A percentile compares a stretch with the other conserved stretches of the same genome.
phyloP scores from a whole-genome alignment of 176 grass and related monocot species.

The Oryza longistaminata region DNA sequence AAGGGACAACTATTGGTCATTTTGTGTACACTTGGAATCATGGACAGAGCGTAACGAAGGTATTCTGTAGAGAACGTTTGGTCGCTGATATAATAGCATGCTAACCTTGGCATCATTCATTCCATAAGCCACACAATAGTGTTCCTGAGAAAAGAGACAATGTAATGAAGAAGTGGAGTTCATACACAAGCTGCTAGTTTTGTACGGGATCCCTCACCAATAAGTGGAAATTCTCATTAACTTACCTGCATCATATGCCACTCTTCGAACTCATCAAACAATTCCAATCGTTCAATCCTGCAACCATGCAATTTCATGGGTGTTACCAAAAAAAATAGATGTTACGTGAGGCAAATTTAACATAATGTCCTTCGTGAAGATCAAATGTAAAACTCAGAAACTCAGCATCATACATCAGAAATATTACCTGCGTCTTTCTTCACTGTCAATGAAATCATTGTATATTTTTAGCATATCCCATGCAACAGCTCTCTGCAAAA shows the following conservation, averaged over 20 bases:
- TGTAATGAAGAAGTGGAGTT: background rate
- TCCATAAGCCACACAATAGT: constrained; percentile 90
- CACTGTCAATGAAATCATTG: constrained; percentile 79
- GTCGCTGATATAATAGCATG: background rate
- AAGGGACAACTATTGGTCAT: background rate
- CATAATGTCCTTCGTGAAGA: background rate
- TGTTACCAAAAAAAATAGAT: background rate
- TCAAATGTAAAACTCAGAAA: constrained; percentile 18
- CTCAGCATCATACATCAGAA: background rate
- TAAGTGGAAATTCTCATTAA: background rate
- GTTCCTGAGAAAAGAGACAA: constrained; percentile 65
- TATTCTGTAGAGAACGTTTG: background rate
- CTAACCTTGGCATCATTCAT: constrained; percentile 77
- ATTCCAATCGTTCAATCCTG: constrained; percentile 86
- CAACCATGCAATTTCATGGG: constrained; percentile 22
- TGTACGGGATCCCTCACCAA: background rate
- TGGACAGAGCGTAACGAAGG: background rate
- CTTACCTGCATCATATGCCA: constrained; percentile 99
- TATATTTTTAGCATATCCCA: constrained; percentile 98
- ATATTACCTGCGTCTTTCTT: constrained; percentile 78
- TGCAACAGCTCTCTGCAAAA: constrained; percentile 71
- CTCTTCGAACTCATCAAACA: constrained; percentile 99
- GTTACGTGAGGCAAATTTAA: background rate
- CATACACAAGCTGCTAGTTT: background rate
- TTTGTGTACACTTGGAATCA: background rate